Conservation (phyloP, 1,284 basidiomycete genomes). For the Coniferiporia weirii region DNA sequence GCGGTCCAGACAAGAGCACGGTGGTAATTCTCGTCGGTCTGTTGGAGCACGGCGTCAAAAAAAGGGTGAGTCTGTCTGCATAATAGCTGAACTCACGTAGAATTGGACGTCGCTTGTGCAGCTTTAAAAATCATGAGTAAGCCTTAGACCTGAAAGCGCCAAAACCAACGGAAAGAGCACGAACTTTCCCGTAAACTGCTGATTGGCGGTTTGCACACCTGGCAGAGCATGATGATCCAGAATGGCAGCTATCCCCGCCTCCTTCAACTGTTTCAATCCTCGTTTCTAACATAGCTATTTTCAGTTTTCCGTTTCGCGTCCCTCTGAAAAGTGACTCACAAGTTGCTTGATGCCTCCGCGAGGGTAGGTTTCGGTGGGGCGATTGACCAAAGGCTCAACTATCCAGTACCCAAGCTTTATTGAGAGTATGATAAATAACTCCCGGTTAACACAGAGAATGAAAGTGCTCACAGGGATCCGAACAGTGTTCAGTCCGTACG, state of each 20-base stretch:
- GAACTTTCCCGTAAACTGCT: conserved; percentile 64
- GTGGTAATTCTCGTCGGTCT: conserved; percentile 67
- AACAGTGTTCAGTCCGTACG: conserved; percentile 63
- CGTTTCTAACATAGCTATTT: conserved; percentile 38
- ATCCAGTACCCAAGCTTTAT: conserved; percentile 76
- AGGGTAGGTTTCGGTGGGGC: conserved; percentile 56
- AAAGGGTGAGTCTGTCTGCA: not conserved
- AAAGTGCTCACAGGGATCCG: conserved; percentile 58
- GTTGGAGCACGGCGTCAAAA: conserved; percentile 9
- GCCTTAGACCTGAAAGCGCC: not conserved
- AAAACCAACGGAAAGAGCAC: conserved; percentile 22
- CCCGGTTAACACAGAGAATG: not conserved
- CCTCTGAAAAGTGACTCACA: conserved; percentile 32
- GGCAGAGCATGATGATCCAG: conserved; percentile 76
- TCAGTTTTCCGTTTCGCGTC: not conserved
- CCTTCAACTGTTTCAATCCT: conserved; percentile 51
- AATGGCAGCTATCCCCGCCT: conserved; percentile 60
- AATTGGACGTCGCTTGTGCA: conserved; percentile 69
- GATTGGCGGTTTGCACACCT: conserved; percentile 54
- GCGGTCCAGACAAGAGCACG: conserved; percentile 73
- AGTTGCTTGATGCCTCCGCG: conserved; percentile 62
- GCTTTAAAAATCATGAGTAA: conserved; percentile 27
- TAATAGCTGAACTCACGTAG: conserved; percentile 45
- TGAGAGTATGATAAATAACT: not conserved
- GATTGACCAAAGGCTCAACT: conserved; percentile 63